Evolutionary conservation across 1,284 basidiomycete genomes (phyloP), one percentile per base, ranked within the genome.

Genomic region (Athelia psychrophila): DNA sequence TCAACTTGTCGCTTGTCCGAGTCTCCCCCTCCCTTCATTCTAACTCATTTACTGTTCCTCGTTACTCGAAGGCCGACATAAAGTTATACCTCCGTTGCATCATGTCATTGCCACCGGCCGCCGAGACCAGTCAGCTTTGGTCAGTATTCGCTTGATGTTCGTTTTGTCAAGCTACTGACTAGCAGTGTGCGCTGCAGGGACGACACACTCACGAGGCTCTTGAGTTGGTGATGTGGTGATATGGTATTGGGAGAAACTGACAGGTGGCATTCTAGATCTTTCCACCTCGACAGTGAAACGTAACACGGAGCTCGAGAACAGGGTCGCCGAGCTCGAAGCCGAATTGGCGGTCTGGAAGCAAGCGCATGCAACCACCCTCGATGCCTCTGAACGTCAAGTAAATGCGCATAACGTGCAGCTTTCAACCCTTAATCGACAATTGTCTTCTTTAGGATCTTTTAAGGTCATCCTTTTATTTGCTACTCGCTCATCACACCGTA

Each of bases 291-390:
- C 84, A 10, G 63, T 86, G 58, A 79, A 83, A 59, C 79, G 80
- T 51, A 86, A 88, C 60, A 60, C 71, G 27, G 80, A 83, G 56
- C 73, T 90, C 13, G 80, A 85, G 64, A 72, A 69, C 48, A 79
- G 81, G 55, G 75, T 88, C 49, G 71, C 76, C 38, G 84, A 88
- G 57, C 74, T 91, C 50, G 85, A 89, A 64, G 67, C 81, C 35
- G 86, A 90, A 66, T 69, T 88, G 23, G 70, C 74, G 23, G 77
- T 85, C 25, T 86, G 84, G 84, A 87, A 86, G 66, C 77, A 82
- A 60, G 84, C 83, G 25, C 84, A 86, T 59, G 70, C 81, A 18
- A 75, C 74, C 38, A 76, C 77, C 22, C 68, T 83, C 48, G 83
- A 86, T 50, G 70, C 74, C 25, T 77, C 78, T 25, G 82, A 86